phyloP scores from a whole-genome alignment of 208 protist genomes.

The Leptomonas seymouri region DNA sequence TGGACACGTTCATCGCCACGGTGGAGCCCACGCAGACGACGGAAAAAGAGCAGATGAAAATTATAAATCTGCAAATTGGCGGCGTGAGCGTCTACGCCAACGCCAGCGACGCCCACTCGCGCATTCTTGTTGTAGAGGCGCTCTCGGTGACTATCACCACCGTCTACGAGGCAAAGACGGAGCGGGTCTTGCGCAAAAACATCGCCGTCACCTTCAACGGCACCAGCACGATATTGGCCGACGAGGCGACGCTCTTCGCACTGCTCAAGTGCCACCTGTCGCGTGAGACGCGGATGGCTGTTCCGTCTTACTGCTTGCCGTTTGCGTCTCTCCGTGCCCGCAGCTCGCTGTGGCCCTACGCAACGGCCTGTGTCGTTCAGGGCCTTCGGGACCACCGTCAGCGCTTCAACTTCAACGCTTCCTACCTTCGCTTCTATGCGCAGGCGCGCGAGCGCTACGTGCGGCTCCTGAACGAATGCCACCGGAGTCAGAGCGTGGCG shows the following conservation, averaged over 20 bases:
- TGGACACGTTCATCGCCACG: conserved; percentile 44
- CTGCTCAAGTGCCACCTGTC: conserved; percentile 58
- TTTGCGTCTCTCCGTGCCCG: conserved; percentile 42
- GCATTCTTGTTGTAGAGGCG: conserved; percentile 37
- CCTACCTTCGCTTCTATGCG: conserved; percentile 71
- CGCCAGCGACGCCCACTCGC: conserved; percentile 14
- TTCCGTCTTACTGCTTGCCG: conserved; percentile 65
- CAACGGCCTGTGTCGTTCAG: conserved; percentile 47
- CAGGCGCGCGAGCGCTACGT: conserved; percentile 69
- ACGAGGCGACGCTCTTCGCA: conserved; percentile 51
- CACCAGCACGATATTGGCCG: conserved; percentile 32
- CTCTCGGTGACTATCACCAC: conserved; percentile 50
- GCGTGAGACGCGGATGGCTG: conserved; percentile 36
- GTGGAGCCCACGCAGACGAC: conserved; percentile 48
- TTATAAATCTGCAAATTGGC: conserved; percentile 38
- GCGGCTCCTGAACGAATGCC: conserved; percentile 67
- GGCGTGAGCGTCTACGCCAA: conserved; percentile 30
- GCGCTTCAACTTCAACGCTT: conserved; percentile 81
- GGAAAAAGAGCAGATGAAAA: conserved; percentile 48
- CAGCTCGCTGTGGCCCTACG: conserved; percentile 69
- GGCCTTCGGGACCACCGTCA: conserved; percentile 53
- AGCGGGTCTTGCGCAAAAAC: conserved; percentile 59
- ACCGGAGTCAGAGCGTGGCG: conserved; percentile 47
- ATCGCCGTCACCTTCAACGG: conserved; percentile 43
- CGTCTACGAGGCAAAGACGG: conserved; percentile 43